A percentile compares a stretch with the other conserved stretches of the same genome.
Evolutionary conservation across 2,329 filamentous ascomycete genomes (phyloP).

Genomic region (Cladophialophora exuberans): DNA sequence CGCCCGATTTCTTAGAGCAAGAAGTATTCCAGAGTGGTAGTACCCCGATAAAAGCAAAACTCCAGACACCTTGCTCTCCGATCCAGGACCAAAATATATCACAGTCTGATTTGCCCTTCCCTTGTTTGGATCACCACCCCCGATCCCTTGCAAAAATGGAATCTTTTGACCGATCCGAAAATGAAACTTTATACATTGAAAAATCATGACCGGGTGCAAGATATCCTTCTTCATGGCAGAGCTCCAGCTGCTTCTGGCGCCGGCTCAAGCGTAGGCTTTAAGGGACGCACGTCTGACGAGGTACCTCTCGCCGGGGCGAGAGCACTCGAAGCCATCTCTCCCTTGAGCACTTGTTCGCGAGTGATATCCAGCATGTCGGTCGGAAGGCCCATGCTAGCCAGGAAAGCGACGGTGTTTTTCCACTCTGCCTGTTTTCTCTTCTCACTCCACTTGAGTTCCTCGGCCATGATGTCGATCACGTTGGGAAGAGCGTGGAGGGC

Average conservation of each 20-base stretch:
- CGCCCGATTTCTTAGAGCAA: no score
- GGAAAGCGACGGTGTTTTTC: constrained; percentile 66
- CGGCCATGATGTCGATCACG: constrained; percentile 86
- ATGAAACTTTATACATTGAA: no score
- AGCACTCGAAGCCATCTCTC: constrained; percentile 10
- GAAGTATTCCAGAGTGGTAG: no score
- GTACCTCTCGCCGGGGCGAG: constrained; percentile 14
- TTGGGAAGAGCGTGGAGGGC: constrained; percentile 81
- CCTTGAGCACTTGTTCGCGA: constrained; percentile 55
- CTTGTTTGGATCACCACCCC: no score
- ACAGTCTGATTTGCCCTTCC: no score
- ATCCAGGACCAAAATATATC: no score
- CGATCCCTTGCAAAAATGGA: no score
- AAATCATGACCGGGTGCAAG: neutral
- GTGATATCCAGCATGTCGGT: constrained; percentile 59
- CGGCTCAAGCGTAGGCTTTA: constrained; percentile 18
- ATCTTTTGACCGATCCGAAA: no score
- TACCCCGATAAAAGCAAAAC: no score
- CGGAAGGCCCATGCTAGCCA: constrained; percentile 65
- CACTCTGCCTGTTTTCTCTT: constrained; percentile 77
- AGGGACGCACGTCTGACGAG: constrained; percentile 10
- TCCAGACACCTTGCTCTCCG: no score
- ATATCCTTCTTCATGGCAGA: constrained; percentile 23
- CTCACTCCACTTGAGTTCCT: constrained; percentile 77
- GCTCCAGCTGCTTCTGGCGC: constrained; percentile 9